Evolutionary conservation across 108 stramenopile genomes (phyloP).

Genomic region (Conticribra guillardii): DNA sequence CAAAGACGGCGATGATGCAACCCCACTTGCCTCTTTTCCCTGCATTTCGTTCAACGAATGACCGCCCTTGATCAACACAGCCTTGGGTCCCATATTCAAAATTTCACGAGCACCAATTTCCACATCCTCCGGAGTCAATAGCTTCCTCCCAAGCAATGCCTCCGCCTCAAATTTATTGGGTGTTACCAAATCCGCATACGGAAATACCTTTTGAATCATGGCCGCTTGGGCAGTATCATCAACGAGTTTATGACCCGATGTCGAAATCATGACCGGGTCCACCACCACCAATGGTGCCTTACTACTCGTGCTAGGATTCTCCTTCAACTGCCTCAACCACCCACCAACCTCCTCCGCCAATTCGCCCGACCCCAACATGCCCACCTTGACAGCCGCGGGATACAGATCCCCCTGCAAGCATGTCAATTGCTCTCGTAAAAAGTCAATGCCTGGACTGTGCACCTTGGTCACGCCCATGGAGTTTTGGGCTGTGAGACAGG

Average conservation of each 20-base stretch:
- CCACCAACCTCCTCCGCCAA: conserved; percentile 71
- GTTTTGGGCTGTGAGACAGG: conserved; percentile 90
- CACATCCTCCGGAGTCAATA: conserved; percentile 72
- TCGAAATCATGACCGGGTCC: conserved; percentile 96
- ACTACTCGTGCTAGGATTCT: background rate
- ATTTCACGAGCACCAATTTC: conserved; percentile 80
- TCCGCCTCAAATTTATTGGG: conserved; percentile 96
- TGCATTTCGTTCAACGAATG: conserved; percentile 64
- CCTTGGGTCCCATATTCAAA: conserved; percentile 61
- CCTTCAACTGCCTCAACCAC: conserved; percentile 55
- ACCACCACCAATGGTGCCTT: conserved; percentile 73
- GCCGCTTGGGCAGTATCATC: conserved; percentile 76
- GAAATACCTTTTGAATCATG: conserved; percentile 80
- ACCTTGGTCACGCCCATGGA: conserved; percentile 75
- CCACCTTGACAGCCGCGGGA: conserved; percentile 87
- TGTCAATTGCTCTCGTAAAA: conserved; percentile 66
- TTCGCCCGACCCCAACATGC: conserved; percentile 86
- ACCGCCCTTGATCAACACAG: conserved; percentile 94
- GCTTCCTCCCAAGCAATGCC: conserved; percentile 66
- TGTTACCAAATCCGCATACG: conserved; percentile 81
- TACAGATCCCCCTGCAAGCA: conserved; percentile 77
- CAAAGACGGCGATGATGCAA: background rate
- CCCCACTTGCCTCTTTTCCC: background rate
- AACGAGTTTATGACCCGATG: conserved; percentile 83
- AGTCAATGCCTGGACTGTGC: conserved; percentile 62